These are phyloP conservation scores for Metschnikowia borealis DNA, from an alignment of 805 yeast genomes.

Conservation along the genomic window DNA sequence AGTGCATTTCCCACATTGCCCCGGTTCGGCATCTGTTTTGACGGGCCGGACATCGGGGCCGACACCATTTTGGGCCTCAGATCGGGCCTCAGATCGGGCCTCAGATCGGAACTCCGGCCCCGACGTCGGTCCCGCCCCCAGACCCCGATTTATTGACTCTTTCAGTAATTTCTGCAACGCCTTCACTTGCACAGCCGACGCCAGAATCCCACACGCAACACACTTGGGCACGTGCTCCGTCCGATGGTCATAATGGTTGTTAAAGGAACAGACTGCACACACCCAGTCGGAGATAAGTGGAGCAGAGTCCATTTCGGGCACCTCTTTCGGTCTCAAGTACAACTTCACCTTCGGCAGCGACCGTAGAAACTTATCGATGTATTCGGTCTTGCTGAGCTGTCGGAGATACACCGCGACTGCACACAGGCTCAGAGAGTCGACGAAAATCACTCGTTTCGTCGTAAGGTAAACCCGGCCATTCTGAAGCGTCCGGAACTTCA, in stretches of 20 bases:
- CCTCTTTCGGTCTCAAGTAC: conserved; percentile 15
- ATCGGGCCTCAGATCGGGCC: not conserved
- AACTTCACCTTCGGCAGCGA: conserved; percentile 73
- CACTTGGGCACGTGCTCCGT: conserved; percentile 26
- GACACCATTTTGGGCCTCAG: not conserved
- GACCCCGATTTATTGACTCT: too few species aligned
- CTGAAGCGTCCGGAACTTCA: conserved; percentile 60
- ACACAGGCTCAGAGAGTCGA: conserved; percentile 49
- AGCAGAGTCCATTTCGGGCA: not conserved
- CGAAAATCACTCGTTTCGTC: conserved; percentile 64
- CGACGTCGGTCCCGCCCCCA: too few species aligned
- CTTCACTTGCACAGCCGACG: conserved; percentile 13
- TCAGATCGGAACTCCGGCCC: too few species aligned
- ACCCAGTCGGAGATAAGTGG: conserved; percentile 54
- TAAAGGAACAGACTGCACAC: conserved; percentile 84
- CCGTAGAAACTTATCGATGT: conserved; percentile 56
- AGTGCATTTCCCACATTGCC: conserved; percentile 59
- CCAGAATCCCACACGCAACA: conserved; percentile 37
- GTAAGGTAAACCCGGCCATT: conserved; percentile 79
- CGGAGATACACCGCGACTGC: conserved; percentile 48
- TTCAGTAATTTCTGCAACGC: not conserved
- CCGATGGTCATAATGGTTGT: conserved; percentile 39
- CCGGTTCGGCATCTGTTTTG: conserved; percentile 6
- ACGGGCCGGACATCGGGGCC: not conserved
- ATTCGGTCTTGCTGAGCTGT: conserved; percentile 38